phyloP scores from a whole-genome alignment of 208 protist species.

The Leishmania guyanensis region DNA sequence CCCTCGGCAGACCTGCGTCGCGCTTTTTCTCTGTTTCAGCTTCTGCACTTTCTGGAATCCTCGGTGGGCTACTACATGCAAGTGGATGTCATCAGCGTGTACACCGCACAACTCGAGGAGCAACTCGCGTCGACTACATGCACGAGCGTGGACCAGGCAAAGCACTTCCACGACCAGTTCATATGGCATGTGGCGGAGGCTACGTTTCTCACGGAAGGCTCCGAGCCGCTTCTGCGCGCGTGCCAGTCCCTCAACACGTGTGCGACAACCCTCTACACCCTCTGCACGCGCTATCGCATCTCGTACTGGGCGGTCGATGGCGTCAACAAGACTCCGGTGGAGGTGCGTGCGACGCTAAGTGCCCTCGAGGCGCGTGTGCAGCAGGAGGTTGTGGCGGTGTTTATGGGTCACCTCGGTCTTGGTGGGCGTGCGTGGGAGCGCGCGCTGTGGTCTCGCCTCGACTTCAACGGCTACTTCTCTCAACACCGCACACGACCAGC shows the following conservation, averaged over 20 bases:
- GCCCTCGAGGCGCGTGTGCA: slow-evolving; percentile 70
- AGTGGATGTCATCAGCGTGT: slow-evolving; percentile 72
- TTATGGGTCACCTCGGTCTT: slow-evolving; percentile 60
- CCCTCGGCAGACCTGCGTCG: slow-evolving; percentile 68
- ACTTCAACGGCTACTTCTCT: slow-evolving; percentile 83
- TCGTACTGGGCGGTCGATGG: slow-evolving; percentile 76
- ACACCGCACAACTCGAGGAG: slow-evolving; percentile 43
- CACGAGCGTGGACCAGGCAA: slow-evolving; percentile 74
- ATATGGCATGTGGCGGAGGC: slow-evolving; percentile 77
- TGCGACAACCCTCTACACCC: slow-evolving; percentile 52
- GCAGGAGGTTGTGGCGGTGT: slow-evolving; percentile 64
- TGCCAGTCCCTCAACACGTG: slow-evolving; percentile 50
- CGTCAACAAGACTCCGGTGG: slow-evolving; percentile 54
- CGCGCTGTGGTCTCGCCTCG: slow-evolving; percentile 76
- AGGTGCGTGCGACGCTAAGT: slow-evolving; percentile 66
- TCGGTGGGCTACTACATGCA: slow-evolving; percentile 74
- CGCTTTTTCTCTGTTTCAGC: slow-evolving; percentile 64
- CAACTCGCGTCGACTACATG: slow-evolving; percentile 41
- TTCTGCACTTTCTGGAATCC: slow-evolving; percentile 64
- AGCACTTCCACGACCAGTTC: slow-evolving; percentile 71
- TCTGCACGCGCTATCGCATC: slow-evolving; percentile 68
- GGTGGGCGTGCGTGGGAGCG: slow-evolving; percentile 57
- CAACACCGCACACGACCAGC: slow-evolving; percentile 10
- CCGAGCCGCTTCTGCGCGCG: slow-evolving; percentile 45
- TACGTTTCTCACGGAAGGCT: slow-evolving; percentile 64